Conservation (phyloP, 2,329 filamentous ascomycete genomes). For the Fusarium sp. region DNA sequence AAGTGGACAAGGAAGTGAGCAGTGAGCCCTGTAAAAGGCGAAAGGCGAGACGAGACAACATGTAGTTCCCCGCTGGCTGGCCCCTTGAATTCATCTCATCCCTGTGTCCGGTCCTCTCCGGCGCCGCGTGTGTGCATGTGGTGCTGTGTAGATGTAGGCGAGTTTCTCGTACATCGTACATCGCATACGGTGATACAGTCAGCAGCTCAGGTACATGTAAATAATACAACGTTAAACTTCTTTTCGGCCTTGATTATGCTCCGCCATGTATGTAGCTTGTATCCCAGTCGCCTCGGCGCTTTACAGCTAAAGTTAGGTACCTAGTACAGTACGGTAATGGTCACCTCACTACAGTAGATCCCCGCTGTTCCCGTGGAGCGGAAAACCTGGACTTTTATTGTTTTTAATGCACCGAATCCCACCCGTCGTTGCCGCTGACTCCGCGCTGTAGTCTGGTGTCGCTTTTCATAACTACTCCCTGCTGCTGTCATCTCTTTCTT, state of each 20-base stretch:
- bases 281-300: constrained; percentile 18
- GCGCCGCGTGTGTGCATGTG: constrained; percentile 1
- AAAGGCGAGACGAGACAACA: constrained; percentile 32
- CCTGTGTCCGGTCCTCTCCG: constrained; percentile 36
- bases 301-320: constrained; percentile 17
- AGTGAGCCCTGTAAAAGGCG: constrained; percentile 25
- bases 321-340: constrained; percentile 11
- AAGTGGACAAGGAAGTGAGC: constrained; percentile 19
- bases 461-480: constrained; percentile 24
- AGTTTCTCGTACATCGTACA: constrained; percentile 45
- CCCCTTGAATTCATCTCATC: constrained; percentile 37
- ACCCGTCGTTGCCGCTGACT: constrained; percentile 30
- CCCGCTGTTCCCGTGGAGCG: constrained; percentile 42
- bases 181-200: constrained; percentile 30
- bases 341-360: neutral
- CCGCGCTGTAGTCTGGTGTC: constrained; percentile 29
- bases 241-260: constrained; percentile 15
- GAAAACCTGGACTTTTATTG: constrained; percentile 43
- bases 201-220: constrained; percentile 30
- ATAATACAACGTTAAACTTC: constrained; percentile 27
- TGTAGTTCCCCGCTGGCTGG: constrained; percentile 31
- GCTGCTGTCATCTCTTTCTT: constrained; percentile 22
- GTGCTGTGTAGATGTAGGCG: constrained; percentile 1
- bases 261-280: constrained; percentile 11
- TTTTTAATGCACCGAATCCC: constrained; percentile 46